Evolutionary conservation across 2,329 filamentous ascomycete genomes (phyloP).

Genomic region (Phialophora expanda): DNA sequence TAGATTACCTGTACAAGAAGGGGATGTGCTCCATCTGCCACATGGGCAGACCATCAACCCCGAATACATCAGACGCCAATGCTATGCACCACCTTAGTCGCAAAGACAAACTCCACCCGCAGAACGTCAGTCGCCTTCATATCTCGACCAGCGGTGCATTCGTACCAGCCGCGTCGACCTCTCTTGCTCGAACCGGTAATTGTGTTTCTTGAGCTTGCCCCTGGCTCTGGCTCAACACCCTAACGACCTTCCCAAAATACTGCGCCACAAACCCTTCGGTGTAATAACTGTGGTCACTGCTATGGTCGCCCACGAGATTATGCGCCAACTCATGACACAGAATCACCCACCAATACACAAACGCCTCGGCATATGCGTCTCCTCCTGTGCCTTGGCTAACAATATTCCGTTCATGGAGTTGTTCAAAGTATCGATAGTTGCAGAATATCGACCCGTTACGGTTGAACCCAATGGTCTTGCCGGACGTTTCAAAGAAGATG

Average conservation of each 20-base stretch:
- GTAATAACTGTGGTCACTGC: conserved; percentile 80
- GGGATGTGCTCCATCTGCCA: too few relatives aligned
- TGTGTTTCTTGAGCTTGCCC: background rate
- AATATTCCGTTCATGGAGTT: conserved; percentile 69
- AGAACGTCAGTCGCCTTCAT: conserved; percentile 7
- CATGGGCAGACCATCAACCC: too few relatives aligned
- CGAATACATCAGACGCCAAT: background rate
- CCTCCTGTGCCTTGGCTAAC: conserved; percentile 42
- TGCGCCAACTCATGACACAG: conserved; percentile 94
- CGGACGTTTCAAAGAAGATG: conserved; percentile 81
- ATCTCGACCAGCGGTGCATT: conserved; percentile 22
- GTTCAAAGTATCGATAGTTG: conserved; percentile 85
- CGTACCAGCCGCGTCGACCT: background rate
- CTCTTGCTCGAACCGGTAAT: background rate
- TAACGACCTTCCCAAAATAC: conserved; percentile 38
- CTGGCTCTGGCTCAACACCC: conserved; percentile 22
- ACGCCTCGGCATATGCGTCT: conserved; percentile 68
- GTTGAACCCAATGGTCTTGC: conserved; percentile 92
- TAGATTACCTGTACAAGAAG: too few relatives aligned
- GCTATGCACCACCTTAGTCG: background rate
- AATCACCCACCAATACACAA: conserved; percentile 93
- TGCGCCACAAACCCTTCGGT: conserved; percentile 52
- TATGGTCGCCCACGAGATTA: conserved; percentile 81
- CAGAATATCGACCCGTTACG: conserved; percentile 85
- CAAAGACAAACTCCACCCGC: too few relatives aligned